phyloP scores from a whole-genome alignment of 257 asterid genomes.

The Solanum chaucha region DNA sequence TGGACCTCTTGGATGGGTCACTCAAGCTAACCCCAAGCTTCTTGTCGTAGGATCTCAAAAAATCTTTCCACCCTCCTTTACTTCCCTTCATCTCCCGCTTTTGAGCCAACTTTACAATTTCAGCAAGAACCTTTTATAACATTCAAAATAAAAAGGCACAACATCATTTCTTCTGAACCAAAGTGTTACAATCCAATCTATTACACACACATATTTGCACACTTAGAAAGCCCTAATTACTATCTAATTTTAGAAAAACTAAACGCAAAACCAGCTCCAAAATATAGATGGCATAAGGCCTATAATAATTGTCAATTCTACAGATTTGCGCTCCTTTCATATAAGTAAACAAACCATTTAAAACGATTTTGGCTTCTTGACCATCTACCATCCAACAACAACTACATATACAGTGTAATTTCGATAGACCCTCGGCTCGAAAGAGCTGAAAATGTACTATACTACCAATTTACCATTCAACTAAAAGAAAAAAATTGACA shows the following conservation, averaged over 20 bases:
- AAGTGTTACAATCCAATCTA: background rate
- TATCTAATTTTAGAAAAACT: background rate
- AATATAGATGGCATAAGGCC: too few species aligned
- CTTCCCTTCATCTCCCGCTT: constrained; percentile 30
- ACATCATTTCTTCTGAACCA: background rate
- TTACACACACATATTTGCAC: background rate
- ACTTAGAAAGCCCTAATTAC: background rate
- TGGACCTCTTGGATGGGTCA: constrained; percentile 73
- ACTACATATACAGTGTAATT: background rate
- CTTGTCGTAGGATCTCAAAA: constrained; percentile 50
- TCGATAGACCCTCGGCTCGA: background rate
- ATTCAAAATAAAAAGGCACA: background rate
- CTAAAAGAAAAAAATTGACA: background rate
- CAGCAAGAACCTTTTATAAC: constrained; percentile 24
- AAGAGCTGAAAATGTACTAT: background rate
- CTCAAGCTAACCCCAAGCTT: constrained; percentile 71
- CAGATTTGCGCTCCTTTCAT: background rate
- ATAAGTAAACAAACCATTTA: background rate
- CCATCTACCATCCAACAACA: background rate
- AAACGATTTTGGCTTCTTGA: background rate
- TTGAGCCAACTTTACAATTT: constrained; percentile 33
- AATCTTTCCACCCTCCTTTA: constrained; percentile 60
- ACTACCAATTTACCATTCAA: background rate
- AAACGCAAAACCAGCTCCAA: background rate
- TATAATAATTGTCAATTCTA: background rate